phyloP scores from a whole-genome alignment of 2,329 filamentous ascomycete genomes.

The Cytospora piceae region DNA sequence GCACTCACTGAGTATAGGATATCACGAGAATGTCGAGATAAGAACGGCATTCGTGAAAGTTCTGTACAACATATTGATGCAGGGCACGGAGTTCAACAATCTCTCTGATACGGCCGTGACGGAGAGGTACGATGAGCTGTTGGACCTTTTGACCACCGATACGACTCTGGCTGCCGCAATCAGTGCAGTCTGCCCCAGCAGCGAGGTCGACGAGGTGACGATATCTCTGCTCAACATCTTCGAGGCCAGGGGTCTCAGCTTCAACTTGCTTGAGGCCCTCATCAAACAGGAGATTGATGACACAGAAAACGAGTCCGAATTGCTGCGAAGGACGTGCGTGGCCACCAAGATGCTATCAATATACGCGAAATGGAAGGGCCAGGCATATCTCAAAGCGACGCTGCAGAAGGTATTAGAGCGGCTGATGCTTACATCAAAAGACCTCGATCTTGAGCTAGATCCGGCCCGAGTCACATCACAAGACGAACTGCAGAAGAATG shows the following conservation, averaged over 20 bases:
- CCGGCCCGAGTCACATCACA: slow-evolving; percentile 62
- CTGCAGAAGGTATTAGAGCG: slow-evolving; percentile 69
- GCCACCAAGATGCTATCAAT: slow-evolving; percentile 74
- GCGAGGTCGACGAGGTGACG: slow-evolving; percentile 70
- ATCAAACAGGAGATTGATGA: slow-evolving; percentile 72
- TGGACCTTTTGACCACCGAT: slow-evolving; percentile 66
- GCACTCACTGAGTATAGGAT: slow-evolving; percentile 70
- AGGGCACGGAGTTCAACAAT: slow-evolving; percentile 72
- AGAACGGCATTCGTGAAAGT: slow-evolving; percentile 72
- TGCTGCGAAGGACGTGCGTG: slow-evolving; percentile 69
- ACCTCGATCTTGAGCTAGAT: slow-evolving; percentile 70
- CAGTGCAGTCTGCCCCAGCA: slow-evolving; percentile 67
- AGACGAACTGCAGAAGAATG: slow-evolving; percentile 69
- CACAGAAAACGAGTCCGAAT: slow-evolving; percentile 67
- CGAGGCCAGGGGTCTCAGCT: slow-evolving; percentile 65
- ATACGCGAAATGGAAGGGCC: slow-evolving; percentile 73
- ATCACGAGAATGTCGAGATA: slow-evolving; percentile 71
- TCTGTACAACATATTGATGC: slow-evolving; percentile 71
- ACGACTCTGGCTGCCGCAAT: slow-evolving; percentile 66
- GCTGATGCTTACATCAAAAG: slow-evolving; percentile 67
- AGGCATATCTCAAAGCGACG: slow-evolving; percentile 64
- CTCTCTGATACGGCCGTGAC: slow-evolving; percentile 68
- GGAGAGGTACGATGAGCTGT: slow-evolving; percentile 69
- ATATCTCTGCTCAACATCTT: slow-evolving; percentile 72
- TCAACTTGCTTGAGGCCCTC: slow-evolving; percentile 66